These are phyloP conservation scores for Xylaria sp. DNA, from an alignment of 2,329 filamentous ascomycete species.

Conservation along the genomic window DNA sequence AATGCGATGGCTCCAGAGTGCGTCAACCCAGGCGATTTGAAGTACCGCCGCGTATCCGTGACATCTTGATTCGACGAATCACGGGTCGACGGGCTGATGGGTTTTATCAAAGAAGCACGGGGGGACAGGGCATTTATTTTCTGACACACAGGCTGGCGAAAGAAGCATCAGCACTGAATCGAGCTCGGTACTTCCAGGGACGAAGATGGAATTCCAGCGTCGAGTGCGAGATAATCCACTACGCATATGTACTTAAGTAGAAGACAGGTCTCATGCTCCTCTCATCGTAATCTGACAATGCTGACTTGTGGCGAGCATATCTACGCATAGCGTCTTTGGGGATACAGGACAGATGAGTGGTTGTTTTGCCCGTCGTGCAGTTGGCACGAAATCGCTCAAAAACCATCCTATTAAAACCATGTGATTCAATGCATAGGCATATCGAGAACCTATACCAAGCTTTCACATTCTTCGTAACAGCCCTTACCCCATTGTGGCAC, in stretches of 20 bases:
- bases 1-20: constrained; percentile 26
- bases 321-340: constrained; percentile 14
- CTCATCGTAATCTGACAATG: constrained; percentile 23
- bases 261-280: too few relatives aligned
- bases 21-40: constrained; percentile 21
- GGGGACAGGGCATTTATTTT: constrained; percentile 6
- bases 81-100: constrained; percentile 22
- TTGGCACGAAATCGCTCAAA: constrained; percentile 27
- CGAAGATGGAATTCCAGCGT: neutral
- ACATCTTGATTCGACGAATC: constrained; percentile 25
- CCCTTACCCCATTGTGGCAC: constrained; percentile 14
- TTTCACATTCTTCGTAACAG: constrained; percentile 21
- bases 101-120: neutral
- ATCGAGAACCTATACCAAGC: constrained; percentile 18
- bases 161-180: constrained; percentile 6
- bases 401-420: constrained; percentile 27
- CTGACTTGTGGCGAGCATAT: constrained; percentile 17
- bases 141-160: constrained; percentile 10
- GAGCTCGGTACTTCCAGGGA: neutral
- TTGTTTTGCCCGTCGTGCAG: constrained; percentile 17
- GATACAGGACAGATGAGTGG: constrained; percentile 15
- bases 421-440: constrained; percentile 29
- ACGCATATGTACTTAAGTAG: too few relatives aligned
- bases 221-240: constrained; percentile 8
- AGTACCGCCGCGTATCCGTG: constrained; percentile 31